phyloP scores from a whole-genome alignment of 2,329 filamentous ascomycete species.

The Hyphodiscus sp. region DNA sequence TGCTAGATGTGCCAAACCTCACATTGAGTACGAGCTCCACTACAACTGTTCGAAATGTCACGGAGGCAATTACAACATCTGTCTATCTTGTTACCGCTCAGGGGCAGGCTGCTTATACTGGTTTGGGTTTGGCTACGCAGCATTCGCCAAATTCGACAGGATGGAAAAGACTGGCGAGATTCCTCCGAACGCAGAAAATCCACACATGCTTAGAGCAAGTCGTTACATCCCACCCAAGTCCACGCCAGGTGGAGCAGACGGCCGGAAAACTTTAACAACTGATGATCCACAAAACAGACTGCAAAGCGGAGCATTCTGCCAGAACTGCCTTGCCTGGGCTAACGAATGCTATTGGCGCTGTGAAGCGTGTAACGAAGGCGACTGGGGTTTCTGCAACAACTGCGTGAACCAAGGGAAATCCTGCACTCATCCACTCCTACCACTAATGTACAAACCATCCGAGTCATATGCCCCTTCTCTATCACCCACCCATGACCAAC shows the following conservation, averaged over 20 bases:
- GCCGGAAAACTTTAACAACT: conserved; percentile 51
- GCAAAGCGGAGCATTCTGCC: conserved; percentile 79
- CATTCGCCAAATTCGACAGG: conserved; percentile 60
- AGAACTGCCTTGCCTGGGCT: conserved; percentile 63
- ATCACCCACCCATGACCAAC: conserved; percentile 36
- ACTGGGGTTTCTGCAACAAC: conserved; percentile 88
- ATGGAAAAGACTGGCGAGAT: conserved; percentile 30
- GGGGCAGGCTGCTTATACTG: conserved; percentile 77
- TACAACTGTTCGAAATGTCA: conserved; percentile 73
- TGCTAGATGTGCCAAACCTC: conserved; percentile 58
- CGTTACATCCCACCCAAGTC: conserved; percentile 48
- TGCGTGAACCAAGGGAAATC: conserved; percentile 79
- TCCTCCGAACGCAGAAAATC: conserved; percentile 35
- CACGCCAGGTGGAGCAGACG: conserved; percentile 46
- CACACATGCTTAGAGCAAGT: conserved; percentile 52
- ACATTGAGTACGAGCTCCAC: conserved; percentile 82
- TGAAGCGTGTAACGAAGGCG: conserved; percentile 78
- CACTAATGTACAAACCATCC: conserved; percentile 56
- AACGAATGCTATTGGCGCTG: conserved; percentile 91
- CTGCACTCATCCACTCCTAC: conserved; percentile 76
- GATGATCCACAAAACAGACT: conserved; percentile 63
- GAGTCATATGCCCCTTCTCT: conserved; percentile 33
- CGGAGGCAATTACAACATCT: conserved; percentile 70
- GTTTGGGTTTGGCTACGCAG: conserved; percentile 78
- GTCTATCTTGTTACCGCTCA: conserved; percentile 69